Evolutionary conservation across 1,284 basidiomycete species (phyloP).

Genomic region (Ceratobasidium sp.): DNA sequence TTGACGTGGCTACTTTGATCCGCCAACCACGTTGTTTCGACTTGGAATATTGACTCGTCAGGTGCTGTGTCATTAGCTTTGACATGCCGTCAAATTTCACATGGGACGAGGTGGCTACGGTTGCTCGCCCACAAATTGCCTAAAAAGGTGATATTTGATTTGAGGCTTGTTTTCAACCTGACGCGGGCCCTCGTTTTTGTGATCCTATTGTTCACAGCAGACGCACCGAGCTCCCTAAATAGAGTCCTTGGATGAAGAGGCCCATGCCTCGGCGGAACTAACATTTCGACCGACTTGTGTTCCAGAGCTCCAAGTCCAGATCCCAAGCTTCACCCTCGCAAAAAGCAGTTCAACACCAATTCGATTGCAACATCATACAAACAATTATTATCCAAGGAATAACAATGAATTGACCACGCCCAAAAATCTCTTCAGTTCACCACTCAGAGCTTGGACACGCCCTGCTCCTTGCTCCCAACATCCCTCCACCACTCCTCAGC

Average conservation of each 20-base stretch:
- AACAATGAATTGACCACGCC: background rate
- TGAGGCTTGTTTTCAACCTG: background rate
- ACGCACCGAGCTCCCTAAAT: background rate
- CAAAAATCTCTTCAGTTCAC: background rate
- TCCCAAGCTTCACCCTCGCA: background rate
- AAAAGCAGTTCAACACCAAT: conserved; percentile 1
- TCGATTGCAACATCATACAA: conserved; percentile 26
- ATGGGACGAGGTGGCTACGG: background rate
- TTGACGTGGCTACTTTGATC: background rate
- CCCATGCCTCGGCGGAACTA: too few species aligned
- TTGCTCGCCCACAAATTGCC: background rate
- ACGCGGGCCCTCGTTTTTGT: background rate
- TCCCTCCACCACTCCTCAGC: conserved; percentile 48
- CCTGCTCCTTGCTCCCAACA: conserved; percentile 44
- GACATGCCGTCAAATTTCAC: background rate
- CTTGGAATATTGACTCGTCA: background rate
- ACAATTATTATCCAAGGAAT: conserved; percentile 10
- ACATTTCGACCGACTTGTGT: too few species aligned
- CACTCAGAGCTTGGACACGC: conserved; percentile 13
- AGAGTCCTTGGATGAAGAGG: background rate
- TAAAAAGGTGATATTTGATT: background rate
- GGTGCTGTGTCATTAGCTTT: background rate
- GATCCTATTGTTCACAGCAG: background rate
- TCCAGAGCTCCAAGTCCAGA: too few species aligned
- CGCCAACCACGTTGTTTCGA: background rate